phyloP scores from a whole-genome alignment of 495 filamentous ascomycete species.

The Xylaria curta region DNA sequence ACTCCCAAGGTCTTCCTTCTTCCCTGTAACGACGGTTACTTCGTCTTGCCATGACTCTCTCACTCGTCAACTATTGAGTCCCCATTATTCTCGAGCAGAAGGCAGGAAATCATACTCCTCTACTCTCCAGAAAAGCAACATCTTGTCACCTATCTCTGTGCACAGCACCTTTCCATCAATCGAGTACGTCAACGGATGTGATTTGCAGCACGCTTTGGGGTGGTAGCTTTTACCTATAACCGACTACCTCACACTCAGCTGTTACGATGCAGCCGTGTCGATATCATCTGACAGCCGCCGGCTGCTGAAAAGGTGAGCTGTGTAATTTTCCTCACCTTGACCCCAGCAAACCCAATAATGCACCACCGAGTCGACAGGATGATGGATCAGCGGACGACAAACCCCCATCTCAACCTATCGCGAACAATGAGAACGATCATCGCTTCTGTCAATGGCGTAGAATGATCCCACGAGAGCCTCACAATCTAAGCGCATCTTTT shows the following conservation, averaged over 20 bases:
- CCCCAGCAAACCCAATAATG: neutral
- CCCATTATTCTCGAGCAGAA: neutral
- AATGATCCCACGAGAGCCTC: slow-evolving; percentile 4
- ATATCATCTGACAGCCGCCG: neutral
- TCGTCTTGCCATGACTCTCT: neutral
- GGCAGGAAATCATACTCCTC: neutral
- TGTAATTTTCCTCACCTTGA: neutral
- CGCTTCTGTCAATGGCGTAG: slow-evolving; percentile 2
- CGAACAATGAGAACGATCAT: neutral
- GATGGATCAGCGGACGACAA: neutral
- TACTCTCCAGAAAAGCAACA: neutral
- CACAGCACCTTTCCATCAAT: neutral
- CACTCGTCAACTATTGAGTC: neutral
- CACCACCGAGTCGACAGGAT: neutral
- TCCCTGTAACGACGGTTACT: neutral
- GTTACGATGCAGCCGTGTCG: neutral
- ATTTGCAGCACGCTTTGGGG: neutral
- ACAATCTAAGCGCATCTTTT: neutral
- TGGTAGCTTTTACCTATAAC: neutral
- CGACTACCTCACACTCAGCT: neutral
- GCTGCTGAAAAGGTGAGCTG: neutral
- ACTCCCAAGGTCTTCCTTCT: neutral
- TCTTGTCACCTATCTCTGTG: neutral
- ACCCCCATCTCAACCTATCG: neutral
- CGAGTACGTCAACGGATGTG: neutral